Percentiles rank a stretch among this genome's conserved stretches.
These are phyloP conservation scores for Fraxinus americana DNA, from an alignment of 257 asterid genomes.

Conservation along the genomic window DNA sequence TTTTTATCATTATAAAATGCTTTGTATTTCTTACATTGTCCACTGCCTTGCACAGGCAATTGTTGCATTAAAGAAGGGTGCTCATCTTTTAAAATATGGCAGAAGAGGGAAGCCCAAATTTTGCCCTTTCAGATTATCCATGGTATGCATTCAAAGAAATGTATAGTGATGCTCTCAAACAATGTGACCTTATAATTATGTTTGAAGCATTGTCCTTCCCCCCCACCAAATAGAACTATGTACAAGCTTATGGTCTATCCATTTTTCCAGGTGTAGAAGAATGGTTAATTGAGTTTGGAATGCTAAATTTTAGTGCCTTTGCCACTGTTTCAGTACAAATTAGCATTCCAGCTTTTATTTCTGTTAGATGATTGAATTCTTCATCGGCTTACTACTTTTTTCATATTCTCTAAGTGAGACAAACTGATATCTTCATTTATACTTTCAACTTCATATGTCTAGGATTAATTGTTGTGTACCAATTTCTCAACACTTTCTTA, in stretches of 20 bases:
- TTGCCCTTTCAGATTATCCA: slow-evolving; percentile 53
- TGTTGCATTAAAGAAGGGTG: slow-evolving; percentile 55
- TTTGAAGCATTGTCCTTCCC: not conserved
- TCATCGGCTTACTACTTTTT: not conserved
- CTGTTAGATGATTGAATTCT: not conserved
- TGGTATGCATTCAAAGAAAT: slow-evolving; percentile 29
- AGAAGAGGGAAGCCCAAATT: slow-evolving; percentile 57
- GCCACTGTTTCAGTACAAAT: too few species aligned
- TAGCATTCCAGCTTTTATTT: not conserved
- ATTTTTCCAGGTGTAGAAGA: not conserved
- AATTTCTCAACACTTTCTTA: not conserved
- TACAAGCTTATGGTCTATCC: not conserved
- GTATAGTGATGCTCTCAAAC: not conserved
- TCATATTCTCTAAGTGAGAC: too few species aligned
- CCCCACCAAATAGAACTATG: not conserved
- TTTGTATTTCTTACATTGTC: not conserved
- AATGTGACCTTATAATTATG: not conserved
- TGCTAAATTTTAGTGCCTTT: too few species aligned
- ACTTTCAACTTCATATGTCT: too few species aligned
- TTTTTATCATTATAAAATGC: not conserved
- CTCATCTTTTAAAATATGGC: slow-evolving; percentile 47
- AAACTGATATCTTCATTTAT: too few species aligned
- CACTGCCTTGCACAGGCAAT: slow-evolving; percentile 42
- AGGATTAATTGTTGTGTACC: too few species aligned
- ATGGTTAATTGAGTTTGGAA: not conserved